Base-by-base conservation (phyloP, 805 yeast genomes). In the Wickerhamiella allomyrinae region DNA sequence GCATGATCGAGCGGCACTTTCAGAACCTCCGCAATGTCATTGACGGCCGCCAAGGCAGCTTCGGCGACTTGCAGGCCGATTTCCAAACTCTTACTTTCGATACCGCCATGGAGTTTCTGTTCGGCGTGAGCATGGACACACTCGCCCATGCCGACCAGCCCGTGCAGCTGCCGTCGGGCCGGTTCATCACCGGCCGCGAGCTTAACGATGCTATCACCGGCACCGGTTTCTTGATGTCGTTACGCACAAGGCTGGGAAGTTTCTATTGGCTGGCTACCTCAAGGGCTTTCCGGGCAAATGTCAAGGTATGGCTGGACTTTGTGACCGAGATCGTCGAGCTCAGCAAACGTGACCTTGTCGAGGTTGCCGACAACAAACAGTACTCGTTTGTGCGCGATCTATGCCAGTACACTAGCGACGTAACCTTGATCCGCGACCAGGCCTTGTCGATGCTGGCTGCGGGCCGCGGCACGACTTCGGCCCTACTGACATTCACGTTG, bases 391-490 rank as follows among this genome's bases (percentile, higher is more conserved):
- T 49, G 21, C 25, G 38, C 2, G 47, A 49, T 20, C 43, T 46
- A 7, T 41, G 42, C 9, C 11, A 42, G 35, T 20, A 44, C 23
- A 47, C 48, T n/a, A 22, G 37, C 1, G 47, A 67, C 47, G 66
- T 64, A 7, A 51, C 40, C 39, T 56, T 63, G 15, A 58, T 68
- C 40, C 56, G 70, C 37, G 69, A 66, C 45, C 71, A 67, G 51
- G 55, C 65, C 39, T 57, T 68, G 49, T 66, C 65, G 45, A 62
- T 67, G 44, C 55, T 68, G 43, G 43, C 66, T 15, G 72, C 72
- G 11, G 71, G 70, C 13, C 57, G 71, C 47, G 70, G 66, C 46
- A 68, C 71, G 29, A 67, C 71, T 10, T 70, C 72, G 17, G 62
- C 66, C 7, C 52, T 66, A 29, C 57, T 68, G 40, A 58, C 69